These are phyloP conservation scores for Moricandia moricandioides DNA, from an alignment of 345 rosid species.

Conservation along the genomic window DNA sequence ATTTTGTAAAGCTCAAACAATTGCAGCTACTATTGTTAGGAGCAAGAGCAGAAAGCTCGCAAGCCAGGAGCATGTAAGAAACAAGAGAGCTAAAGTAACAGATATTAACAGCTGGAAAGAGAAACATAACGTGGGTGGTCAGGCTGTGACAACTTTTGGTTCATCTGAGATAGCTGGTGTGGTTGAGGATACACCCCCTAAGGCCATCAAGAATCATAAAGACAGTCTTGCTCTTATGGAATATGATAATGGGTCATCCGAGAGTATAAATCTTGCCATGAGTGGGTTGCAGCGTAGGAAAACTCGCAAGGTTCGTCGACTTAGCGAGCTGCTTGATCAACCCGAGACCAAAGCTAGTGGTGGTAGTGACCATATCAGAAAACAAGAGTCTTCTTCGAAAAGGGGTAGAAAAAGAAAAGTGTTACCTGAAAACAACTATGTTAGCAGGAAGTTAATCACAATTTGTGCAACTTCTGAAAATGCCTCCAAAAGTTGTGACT, in stretches of 20 bases:
- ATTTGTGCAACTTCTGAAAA: conserved; percentile 8
- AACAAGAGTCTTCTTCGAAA: conserved; percentile 39
- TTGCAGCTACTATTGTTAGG: conserved; percentile 30
- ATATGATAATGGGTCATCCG: conserved; percentile 48
- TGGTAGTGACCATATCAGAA: conserved; percentile 14
- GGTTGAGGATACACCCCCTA: conserved; percentile 36
- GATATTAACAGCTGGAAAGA: conserved; percentile 22
- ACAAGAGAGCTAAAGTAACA: conserved; percentile 18
- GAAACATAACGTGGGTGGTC: conserved; percentile 33
- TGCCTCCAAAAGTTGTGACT: conserved; percentile 36
- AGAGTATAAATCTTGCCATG: conserved; percentile 51
- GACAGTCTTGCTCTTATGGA: conserved; percentile 38
- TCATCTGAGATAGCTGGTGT: conserved; percentile 30
- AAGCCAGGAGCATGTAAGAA: conserved; percentile 11
- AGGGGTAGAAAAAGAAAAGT: conserved; percentile 57
- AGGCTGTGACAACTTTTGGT: conserved; percentile 34
- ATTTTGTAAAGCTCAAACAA: neutral
- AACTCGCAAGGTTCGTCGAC: conserved; percentile 62
- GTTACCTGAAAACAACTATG: conserved; percentile 38
- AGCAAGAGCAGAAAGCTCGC: conserved; percentile 24
- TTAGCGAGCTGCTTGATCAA: conserved; percentile 69
- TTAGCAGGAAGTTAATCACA: conserved; percentile 17
- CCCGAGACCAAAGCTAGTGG: conserved; percentile 34
- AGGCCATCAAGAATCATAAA: conserved; percentile 31
- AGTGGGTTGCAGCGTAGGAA: conserved; percentile 56